These are phyloP conservation scores for Ustilago shanxiensis DNA, from an alignment of 1,284 basidiomycete species.

Conservation along the genomic window DNA sequence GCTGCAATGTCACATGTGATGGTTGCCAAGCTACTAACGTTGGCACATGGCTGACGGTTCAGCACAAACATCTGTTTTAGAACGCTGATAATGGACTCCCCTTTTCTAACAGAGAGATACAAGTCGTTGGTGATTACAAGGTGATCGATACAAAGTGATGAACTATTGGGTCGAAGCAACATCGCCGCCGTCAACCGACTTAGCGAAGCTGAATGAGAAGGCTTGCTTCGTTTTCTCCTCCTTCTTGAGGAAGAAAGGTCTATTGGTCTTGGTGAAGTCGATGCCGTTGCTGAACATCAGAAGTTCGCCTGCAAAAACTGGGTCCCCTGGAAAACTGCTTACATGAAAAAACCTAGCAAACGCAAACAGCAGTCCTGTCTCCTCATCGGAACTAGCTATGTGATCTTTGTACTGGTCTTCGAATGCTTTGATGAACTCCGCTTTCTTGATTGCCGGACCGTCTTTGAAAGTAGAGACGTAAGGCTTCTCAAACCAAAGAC, in stretches of 20 bases:
- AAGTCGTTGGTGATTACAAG: no score
- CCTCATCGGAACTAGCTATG: not conserved
- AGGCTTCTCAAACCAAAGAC: conserved; percentile 6
- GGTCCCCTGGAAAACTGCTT: not conserved
- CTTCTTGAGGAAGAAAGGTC: conserved; percentile 9
- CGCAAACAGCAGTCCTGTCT: not conserved
- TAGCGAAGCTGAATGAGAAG: no score
- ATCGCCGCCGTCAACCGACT: no score
- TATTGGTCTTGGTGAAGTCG: not conserved
- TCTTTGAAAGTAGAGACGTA: not conserved
- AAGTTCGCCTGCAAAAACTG: conserved; percentile 10
- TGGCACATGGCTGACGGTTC: no score
- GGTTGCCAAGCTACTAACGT: no score
- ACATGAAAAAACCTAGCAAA: conserved; percentile 13
- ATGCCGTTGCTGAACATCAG: conserved; percentile 13
- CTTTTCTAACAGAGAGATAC: no score
- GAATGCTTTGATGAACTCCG: not conserved
- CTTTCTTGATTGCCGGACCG: not conserved
- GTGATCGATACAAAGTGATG: no score
- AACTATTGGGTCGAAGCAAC: no score
- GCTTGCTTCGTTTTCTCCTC: no score
- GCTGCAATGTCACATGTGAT: no score
- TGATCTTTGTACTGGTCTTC: conserved; percentile 2
- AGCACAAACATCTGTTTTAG: no score
- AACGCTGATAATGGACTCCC: no score